Evolutionary conservation across 2,329 filamentous ascomycete species (phyloP).

Genomic region (Chrysoporthe deuterocubensis): DNA sequence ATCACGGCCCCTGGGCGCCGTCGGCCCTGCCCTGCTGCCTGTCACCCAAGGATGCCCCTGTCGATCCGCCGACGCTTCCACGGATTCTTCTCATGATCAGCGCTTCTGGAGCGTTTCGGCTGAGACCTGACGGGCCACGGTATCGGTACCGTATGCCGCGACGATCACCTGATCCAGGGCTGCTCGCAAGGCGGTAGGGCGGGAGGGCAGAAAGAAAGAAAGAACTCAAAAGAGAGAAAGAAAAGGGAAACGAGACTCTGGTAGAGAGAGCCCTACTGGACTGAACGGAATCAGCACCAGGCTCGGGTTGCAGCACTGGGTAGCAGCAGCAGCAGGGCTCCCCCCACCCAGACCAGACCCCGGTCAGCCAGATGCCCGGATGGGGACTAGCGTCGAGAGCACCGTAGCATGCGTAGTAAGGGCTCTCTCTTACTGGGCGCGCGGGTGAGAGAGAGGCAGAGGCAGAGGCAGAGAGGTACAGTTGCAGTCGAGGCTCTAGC

Average conservation of each 20-base stretch:
- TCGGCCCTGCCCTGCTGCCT: background rate
- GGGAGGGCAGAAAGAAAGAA: background rate
- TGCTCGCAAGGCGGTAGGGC: no score
- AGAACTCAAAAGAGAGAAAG: background rate
- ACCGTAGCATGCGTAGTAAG: background rate
- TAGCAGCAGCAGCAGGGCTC: background rate
- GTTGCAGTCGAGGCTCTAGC: background rate
- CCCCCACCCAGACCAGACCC: background rate
- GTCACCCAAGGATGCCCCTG: slow-evolving; percentile 12
- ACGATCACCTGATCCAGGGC: background rate
- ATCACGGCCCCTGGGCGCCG: background rate
- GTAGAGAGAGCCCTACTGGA: background rate
- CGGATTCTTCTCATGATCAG: slow-evolving; percentile 1
- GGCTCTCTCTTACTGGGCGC: no score
- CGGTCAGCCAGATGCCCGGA: slow-evolving; percentile 1
- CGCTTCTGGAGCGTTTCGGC: slow-evolving; percentile 22
- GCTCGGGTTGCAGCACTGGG: background rate
- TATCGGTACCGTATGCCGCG: background rate
- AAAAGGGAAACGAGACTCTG: background rate
- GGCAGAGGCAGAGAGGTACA: background rate
- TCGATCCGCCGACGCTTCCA: slow-evolving; percentile 4
- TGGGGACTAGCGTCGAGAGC: slow-evolving; percentile 3
- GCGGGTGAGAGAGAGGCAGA: background rate
- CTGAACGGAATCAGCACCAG: background rate
- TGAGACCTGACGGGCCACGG: background rate